Percentiles rank a stretch among this genome's conserved stretches.
phyloP scores from a whole-genome alignment of 345 rosid species.

The Populus deltoides region DNA sequence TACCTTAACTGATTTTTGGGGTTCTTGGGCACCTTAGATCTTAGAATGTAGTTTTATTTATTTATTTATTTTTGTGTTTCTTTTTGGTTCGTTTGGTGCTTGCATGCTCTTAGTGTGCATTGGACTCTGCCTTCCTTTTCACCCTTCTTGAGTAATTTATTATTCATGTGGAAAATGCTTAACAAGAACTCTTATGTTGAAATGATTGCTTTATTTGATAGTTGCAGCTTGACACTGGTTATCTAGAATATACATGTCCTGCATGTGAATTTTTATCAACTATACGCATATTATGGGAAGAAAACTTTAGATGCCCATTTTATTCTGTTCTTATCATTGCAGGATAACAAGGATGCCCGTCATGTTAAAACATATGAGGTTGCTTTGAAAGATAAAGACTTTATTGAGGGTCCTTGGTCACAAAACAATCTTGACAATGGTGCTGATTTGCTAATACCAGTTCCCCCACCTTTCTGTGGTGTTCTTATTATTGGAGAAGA shows the following conservation, averaged over 20 bases:
- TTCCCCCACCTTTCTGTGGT: constrained; percentile 97
- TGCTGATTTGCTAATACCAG: constrained; percentile 87
- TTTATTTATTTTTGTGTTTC: neutral
- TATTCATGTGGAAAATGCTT: neutral
- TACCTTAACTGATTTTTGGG: neutral
- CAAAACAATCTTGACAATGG: constrained; percentile 96
- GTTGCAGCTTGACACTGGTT: neutral
- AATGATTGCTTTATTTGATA: neutral
- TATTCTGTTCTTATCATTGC: constrained; percentile 13
- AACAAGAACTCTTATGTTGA: neutral
- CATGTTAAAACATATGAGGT: constrained; percentile 97
- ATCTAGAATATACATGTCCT: too few species aligned
- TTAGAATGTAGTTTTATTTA: neutral
- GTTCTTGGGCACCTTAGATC: neutral
- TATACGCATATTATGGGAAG: neutral
- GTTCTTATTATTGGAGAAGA: constrained; percentile 94
- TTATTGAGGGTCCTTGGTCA: constrained; percentile 94
- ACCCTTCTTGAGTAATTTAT: neutral
- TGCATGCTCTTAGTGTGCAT: too few species aligned
- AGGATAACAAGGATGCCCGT: constrained; percentile 99
- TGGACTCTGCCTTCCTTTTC: neutral
- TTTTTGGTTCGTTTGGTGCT: neutral
- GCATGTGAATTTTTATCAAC: neutral
- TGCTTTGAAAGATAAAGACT: constrained; percentile 90
- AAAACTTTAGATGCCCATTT: constrained; percentile 7